Evolutionary conservation across 176 grass and related monocot genomes (phyloP), one percentile per base, ranked within the genome.

Genomic region (Neostapfia colusana): DNA sequence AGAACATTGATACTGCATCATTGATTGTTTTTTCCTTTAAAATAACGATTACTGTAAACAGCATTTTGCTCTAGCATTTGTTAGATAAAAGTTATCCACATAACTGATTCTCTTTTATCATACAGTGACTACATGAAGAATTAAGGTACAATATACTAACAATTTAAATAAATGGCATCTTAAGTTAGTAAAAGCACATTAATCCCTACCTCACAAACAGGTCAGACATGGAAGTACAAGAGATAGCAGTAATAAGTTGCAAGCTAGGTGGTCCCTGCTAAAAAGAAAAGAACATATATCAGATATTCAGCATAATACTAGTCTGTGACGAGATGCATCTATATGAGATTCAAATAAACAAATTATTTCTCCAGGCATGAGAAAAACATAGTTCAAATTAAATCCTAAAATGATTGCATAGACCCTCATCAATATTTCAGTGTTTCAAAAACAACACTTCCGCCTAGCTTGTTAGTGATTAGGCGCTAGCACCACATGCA

Each of bases 181-280:
- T 72, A 63, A 44, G 38, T 49, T 67, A 67, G 60, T 82, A 66
- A 68, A 65, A 77, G 17, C 40, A 75, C 34, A 78, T 12, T 39
- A 20, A 73, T 48, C 24, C 41, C 68, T 79, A 79, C 86, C 86
- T 88, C 16, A 75, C 70, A 63, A 88, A 84, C 21, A 88, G 44
- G 79, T 88, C 86, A 88, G 80, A 73, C 75, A 88, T 80, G 55
- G 81, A 83, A 75, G 86, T 79, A 75, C 86, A 88, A 36, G 80
- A 83, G 31, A 88, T 58, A 49, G 63, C 11, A 57, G 44, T 79
- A 56, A 74, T 35, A 79, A 84, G 75, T 83, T 79, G 80, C 25
- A n/a, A 54, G n/a, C 25, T 64, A 70, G 86, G 75, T 10, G 70
- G 46, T 56, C 67, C 55, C 81, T 88, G 75, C 44, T 14, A 43